Evolutionary conservation across 2,329 filamentous ascomycete genomes (phyloP).

Genomic region (Didymella segeticola): DNA sequence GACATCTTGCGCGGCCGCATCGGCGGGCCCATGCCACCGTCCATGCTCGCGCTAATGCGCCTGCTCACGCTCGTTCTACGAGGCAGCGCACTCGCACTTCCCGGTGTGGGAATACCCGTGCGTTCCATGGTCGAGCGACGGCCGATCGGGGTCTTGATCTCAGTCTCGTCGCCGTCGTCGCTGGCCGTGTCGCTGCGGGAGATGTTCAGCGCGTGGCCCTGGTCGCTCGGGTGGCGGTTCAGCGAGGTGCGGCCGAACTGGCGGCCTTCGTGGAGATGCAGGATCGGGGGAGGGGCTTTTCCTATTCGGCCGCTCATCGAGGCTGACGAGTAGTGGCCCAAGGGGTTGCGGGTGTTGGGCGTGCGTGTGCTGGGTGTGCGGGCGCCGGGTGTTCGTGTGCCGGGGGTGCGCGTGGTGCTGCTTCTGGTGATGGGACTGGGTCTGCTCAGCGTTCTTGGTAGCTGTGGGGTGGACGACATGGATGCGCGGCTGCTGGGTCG

Average conservation of each 20-base stretch:
- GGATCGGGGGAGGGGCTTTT: constrained; percentile 55
- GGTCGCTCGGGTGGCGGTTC: constrained; percentile 60
- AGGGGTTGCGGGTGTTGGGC: constrained; percentile 69
- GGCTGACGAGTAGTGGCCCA: constrained; percentile 61
- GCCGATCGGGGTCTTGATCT: constrained; percentile 52
- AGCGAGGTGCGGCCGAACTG: constrained; percentile 65
- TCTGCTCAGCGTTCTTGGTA: constrained; percentile 20
- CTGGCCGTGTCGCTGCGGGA: constrained; percentile 55
- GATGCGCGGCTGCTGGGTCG: constrained; percentile 75
- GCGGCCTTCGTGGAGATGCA: constrained; percentile 46
- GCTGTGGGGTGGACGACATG: constrained; percentile 36
- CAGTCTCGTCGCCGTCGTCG: constrained; percentile 44
- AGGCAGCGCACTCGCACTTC: constrained; percentile 53
- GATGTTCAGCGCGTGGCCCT: constrained; percentile 42
- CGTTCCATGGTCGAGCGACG: constrained; percentile 54
- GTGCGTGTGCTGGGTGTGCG: constrained; percentile 58
- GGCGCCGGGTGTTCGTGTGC: constrained; percentile 46
- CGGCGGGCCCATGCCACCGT: constrained; percentile 56
- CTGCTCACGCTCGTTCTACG: constrained; percentile 59
- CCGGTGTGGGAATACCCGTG: constrained; percentile 59
- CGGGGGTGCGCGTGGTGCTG: constrained; percentile 68
- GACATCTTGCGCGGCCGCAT: constrained; percentile 58
- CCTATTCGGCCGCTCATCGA: constrained; percentile 55
- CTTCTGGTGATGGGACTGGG: constrained; percentile 66
- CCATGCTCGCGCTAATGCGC: constrained; percentile 48